These are phyloP conservation scores for Boletus fagicola DNA, from an alignment of 768 basidiomycete species.

Conservation along the genomic window DNA sequence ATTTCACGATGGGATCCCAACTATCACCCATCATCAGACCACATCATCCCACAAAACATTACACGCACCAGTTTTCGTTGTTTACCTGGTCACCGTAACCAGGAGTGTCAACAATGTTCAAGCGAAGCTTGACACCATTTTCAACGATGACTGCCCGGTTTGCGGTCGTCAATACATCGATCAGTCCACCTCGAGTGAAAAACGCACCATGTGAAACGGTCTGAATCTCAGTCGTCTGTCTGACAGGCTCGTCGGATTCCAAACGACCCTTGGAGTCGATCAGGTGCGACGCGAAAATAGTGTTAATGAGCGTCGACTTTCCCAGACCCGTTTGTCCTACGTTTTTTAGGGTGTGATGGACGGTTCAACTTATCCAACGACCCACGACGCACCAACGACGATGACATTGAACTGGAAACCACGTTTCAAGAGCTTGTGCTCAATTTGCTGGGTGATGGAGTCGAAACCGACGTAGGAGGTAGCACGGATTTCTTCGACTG, in stretches of 20 bases:
- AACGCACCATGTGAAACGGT: slow-evolving; percentile 86
- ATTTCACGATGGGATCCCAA: slow-evolving; percentile 99
- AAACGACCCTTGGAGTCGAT: slow-evolving; percentile 96
- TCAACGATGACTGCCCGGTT: slow-evolving; percentile 78
- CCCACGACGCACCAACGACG: slow-evolving; percentile 72
- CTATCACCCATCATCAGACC: slow-evolving; percentile 38
- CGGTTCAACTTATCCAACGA: background rate
- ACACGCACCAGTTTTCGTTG: slow-evolving; percentile 91
- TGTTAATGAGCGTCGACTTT: slow-evolving; percentile 98
- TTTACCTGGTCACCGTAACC: slow-evolving; percentile 98
- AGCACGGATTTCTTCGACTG: slow-evolving; percentile 79
- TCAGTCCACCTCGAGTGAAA: background rate
- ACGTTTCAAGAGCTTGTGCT: slow-evolving; percentile 98
- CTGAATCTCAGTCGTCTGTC: slow-evolving; percentile 97
- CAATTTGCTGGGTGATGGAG: slow-evolving; percentile 95
- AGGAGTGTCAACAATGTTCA: slow-evolving; percentile 99
- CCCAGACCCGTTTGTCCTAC: slow-evolving; percentile 95
- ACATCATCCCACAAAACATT: background rate
- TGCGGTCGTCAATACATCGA: slow-evolving; percentile 10
- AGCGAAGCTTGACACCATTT: slow-evolving; percentile 88
- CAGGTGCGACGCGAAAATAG: slow-evolving; percentile 97
- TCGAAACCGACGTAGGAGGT: slow-evolving; percentile 97
- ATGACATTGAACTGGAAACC: slow-evolving; percentile 99
- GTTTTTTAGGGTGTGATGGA: background rate
- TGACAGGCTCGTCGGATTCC: slow-evolving; percentile 81